A percentile compares a stretch with the other conserved stretches of the same genome.
Conservation (phyloP, 108 stramenopile species). For the Cyclotella baltica region DNA sequence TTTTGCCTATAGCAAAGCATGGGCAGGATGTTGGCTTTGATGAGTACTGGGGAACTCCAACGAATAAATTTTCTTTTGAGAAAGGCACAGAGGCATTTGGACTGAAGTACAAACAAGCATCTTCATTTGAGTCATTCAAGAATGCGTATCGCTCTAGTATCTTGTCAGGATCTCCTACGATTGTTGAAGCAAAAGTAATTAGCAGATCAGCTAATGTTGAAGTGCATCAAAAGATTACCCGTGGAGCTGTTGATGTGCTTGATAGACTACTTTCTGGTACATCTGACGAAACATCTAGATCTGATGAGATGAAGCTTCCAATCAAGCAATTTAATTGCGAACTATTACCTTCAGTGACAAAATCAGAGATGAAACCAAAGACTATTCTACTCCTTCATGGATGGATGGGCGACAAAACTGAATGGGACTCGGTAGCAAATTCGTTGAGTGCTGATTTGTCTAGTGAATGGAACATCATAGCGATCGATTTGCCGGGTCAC, state of each 20-base stretch:
- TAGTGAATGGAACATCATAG: conserved; percentile 69
- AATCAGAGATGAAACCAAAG: conserved; percentile 35
- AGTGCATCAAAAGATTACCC: conserved; percentile 71
- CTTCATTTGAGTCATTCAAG: conserved; percentile 51
- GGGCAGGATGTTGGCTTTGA: conserved; percentile 87
- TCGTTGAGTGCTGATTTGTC: conserved; percentile 43
- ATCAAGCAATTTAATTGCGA: conserved; percentile 39
- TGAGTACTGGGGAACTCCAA: conserved; percentile 91
- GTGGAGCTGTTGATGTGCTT: conserved; percentile 35
- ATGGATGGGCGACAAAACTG: conserved; percentile 88
- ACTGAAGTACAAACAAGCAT: conserved; percentile 51
- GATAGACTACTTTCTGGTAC: too few species aligned
- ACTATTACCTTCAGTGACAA: conserved; percentile 1
- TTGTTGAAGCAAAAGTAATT: conserved; percentile 76
- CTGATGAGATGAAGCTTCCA: conserved; percentile 22
- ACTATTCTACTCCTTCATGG: conserved; percentile 84
- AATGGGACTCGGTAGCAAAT: conserved; percentile 72
- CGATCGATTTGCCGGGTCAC: conserved; percentile 83
- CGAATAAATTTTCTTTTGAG: conserved; percentile 75
- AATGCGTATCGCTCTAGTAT: conserved; percentile 42
- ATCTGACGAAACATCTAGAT: background rate
- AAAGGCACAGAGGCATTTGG: conserved; percentile 74
- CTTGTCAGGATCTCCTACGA: conserved; percentile 17
- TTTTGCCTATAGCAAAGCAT: conserved; percentile 94
- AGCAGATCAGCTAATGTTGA: conserved; percentile 66